These are phyloP conservation scores for Quillaja saponaria DNA, from an alignment of 306 rosid species.

Conservation along the genomic window DNA sequence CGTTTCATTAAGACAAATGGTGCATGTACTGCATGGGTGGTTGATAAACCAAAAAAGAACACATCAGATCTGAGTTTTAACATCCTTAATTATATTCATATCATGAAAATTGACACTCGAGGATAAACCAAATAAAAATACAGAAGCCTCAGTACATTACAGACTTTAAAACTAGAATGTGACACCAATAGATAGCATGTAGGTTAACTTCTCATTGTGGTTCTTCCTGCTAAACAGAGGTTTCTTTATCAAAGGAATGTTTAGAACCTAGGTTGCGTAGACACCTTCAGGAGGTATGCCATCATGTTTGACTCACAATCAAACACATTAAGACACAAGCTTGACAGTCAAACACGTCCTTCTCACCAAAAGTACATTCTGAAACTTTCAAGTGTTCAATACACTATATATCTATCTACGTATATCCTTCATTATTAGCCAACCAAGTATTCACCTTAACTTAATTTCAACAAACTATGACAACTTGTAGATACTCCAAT, in stretches of 20 bases:
- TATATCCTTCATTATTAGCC: no score
- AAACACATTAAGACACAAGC: no score
- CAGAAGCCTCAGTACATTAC: slow-evolving; percentile 5
- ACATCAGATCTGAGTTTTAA: background rate
- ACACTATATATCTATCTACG: no score
- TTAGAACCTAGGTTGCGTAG: background rate
- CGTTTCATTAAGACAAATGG: slow-evolving; percentile 10
- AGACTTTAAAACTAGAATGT: background rate
- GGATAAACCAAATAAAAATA: slow-evolving; percentile 8
- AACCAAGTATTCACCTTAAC: no score
- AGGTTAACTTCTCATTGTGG: background rate
- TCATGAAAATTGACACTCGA: slow-evolving; percentile 5
- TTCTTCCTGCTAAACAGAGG: background rate
- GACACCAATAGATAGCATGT: slow-evolving; percentile 14
- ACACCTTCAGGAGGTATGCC: no score
- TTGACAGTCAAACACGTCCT: no score
- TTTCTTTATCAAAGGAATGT: background rate
- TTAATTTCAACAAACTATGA: no score
- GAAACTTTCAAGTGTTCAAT: no score
- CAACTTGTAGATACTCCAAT: slow-evolving; percentile 1
- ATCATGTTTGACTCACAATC: no score
- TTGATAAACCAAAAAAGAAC: slow-evolving; percentile 7
- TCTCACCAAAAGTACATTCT: no score
- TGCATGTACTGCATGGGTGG: background rate
- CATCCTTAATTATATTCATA: slow-evolving; percentile 13